Base-by-base conservation (phyloP, 139 green algal genomes). In the Chlorella ohadii region DNA sequence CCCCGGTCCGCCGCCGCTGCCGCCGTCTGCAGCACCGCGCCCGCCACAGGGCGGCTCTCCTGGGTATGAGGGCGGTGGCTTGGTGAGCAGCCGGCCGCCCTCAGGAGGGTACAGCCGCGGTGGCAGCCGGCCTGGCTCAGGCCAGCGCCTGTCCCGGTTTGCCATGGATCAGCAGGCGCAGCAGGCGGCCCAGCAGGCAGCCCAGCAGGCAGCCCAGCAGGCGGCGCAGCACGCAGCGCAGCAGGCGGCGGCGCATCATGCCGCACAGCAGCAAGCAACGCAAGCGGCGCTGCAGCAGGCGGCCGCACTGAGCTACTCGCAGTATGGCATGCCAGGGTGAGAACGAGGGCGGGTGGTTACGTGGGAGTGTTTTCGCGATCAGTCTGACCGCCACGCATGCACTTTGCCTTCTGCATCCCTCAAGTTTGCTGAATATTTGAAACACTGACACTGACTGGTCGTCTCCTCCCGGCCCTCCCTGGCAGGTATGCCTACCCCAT, bases 101-200 rank as follows among this genome's bases (percentile, higher is more conserved):
- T 41, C 36, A 11, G 57, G 57, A 27, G 76, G 77, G 3, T 34
- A 23, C 16, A 27, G 38, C 27, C 27, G 38, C 17, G 6, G 59
- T 16, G 28, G 77, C 27, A 28, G 39, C 4, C 77, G 61, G 20
- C 61, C 77, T 3, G 39, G 61, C 27, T 82, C 77, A 2, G 44
- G 28, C 25, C 25, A 59, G 7, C 77, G 77, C 27, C 77, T 73
- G 15, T 82, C 77, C 0, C 77, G 77, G 61, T 82, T 82, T 73
- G 77, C 77, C 20, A 39, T 47, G 27, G 77, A 82, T 5, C 61
- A 73, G 38, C 64, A 57, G 70, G 34, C 28, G 73, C 44, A n/a
- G 47, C 72, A 79, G 72, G 27, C n/a, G n/a, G n/a, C n/a, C n/a
- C n/a, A n/a, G n/a, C n/a, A n/a, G n/a, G n/a, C n/a, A n/a, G n/a